Percentiles rank a stretch among this genome's conserved stretches.
phyloP scores from a whole-genome alignment of 106 monocot genomes.

The Cymbidium sinense region DNA sequence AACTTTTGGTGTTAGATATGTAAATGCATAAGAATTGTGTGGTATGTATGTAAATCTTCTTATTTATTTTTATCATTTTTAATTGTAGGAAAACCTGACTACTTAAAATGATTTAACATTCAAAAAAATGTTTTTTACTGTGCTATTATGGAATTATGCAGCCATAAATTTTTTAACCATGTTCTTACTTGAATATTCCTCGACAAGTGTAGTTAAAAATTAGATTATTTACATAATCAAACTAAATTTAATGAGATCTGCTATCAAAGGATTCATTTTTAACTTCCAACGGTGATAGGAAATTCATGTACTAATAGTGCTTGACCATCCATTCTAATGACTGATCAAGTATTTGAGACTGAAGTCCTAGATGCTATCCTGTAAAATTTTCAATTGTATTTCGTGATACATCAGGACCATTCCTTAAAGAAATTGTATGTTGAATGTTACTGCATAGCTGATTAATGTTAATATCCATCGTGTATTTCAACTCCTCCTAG shows the following conservation, averaged over 20 bases:
- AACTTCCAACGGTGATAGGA: too few relatives aligned
- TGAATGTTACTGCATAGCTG: not conserved
- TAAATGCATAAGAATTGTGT: too few relatives aligned
- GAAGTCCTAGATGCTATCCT: not conserved
- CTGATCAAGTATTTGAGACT: not conserved
- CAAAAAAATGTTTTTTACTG: not conserved
- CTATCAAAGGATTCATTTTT: too few relatives aligned
- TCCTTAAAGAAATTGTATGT: not conserved
- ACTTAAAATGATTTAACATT: constrained; percentile 1
- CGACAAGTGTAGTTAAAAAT: too few relatives aligned
- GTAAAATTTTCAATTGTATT: not conserved
- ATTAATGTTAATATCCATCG: too few relatives aligned
- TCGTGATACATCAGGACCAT: not conserved
- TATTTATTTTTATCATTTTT: not conserved
- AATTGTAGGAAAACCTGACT: not conserved
- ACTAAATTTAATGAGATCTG: too few relatives aligned
- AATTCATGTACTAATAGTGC: too few relatives aligned
- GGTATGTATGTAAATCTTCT: too few relatives aligned
- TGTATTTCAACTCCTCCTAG: too few relatives aligned
- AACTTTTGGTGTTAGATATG: too few relatives aligned
- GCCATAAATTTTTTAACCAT: not conserved
- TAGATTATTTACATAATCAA: too few relatives aligned
- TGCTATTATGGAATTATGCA: not conserved
- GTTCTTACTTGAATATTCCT: too few relatives aligned
- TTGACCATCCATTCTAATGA: not conserved